Evolutionary conservation across 1,139 yeast species (phyloP).

Genomic region (Lodderomyces beijingensis): DNA sequence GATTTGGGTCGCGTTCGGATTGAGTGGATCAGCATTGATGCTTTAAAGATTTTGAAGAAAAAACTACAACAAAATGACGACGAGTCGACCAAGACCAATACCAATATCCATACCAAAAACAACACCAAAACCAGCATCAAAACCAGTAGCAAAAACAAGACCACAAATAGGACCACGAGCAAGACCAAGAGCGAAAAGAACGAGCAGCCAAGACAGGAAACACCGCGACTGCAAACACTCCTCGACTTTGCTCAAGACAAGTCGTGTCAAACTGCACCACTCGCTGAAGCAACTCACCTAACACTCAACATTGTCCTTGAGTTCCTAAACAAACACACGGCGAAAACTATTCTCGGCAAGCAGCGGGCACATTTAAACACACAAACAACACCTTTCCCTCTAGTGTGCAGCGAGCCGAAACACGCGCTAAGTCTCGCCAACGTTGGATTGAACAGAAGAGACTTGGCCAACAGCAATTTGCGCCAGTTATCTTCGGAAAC

Average conservation of each 20-base stretch:
- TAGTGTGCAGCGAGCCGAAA: slow-evolving; percentile 45
- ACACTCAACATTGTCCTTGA: slow-evolving; percentile 2
- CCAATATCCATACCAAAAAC: slow-evolving; percentile 5
- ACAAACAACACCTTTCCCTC: slow-evolving; percentile 39
- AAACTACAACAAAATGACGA: slow-evolving; percentile 14
- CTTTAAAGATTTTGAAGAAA: slow-evolving; percentile 15
- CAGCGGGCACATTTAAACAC: slow-evolving; percentile 40
- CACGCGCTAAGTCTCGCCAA: slow-evolving; percentile 41
- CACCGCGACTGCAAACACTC: slow-evolving; percentile 1
- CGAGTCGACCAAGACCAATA: neutral
- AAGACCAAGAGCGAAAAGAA: neutral
- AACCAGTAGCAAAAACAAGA: too few species aligned
- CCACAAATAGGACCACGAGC: too few species aligned
- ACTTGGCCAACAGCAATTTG: slow-evolving; percentile 11
- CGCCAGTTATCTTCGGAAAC: slow-evolving; percentile 19
- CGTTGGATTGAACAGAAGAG: slow-evolving; percentile 20
- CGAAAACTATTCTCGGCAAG: slow-evolving; percentile 32
- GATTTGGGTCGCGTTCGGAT: too few species aligned
- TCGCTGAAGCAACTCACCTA: neutral
- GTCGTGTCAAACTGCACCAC: slow-evolving; percentile 3
- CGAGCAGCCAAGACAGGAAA: too few species aligned
- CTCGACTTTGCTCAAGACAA: slow-evolving; percentile 1
- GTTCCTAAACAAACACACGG: slow-evolving; percentile 21
- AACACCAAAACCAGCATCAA: too few species aligned
- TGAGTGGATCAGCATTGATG: slow-evolving; percentile 18